Base-by-base conservation (phyloP, 345 rosid genomes). In the Murraya paniculata region DNA sequence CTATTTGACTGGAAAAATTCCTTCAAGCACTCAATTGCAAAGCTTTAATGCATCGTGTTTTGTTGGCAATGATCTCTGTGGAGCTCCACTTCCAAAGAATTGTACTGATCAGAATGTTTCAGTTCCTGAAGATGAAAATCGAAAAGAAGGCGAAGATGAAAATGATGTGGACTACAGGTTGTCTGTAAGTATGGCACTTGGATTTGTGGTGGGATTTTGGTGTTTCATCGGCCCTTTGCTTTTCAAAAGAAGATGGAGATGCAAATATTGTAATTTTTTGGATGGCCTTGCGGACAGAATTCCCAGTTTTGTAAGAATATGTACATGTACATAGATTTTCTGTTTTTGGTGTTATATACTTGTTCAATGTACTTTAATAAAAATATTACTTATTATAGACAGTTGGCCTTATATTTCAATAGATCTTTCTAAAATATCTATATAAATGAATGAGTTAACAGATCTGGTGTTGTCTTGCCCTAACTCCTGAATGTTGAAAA, bases 181-280 rank as follows among this genome's bases (percentile, higher is more conserved):
- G 56, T 50, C 4, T 1, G 56, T 53, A 4, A 53, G 56, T 2
- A 0, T 45, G 50, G 35, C 61, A 38, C 25, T 25, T 18, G 79
- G 79, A 25, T 58, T 77, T 58, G 45, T 68, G 38, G 67, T 59
- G 68, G 68, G 77, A 24, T 59, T 73, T 7, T 59, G 67, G 67
- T 60, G 18, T 4, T 18, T 53, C 19, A 18, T 53, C 18, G 56
- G 55, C 55, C 55, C 6, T 53, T 53, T 53, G 22, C 2, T 59
- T 25, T 9, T 73, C 36, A 73, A 19, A 48, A 36, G 13, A 35
- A 72, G 31, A 72, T 57, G 75, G 53, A 35, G 75, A 6, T 72
- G 33, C 1, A 56, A 6, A 18, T 72, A 72, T 24, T 31, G 22
- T 56, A 21, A 33, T 56, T 55, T 56, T 30, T 0, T 56, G 7